A percentile compares a stretch with the other conserved stretches of the same genome.
phyloP scores from a whole-genome alignment of 2,329 filamentous ascomycete genomes.

The Lachnellula cervina region DNA sequence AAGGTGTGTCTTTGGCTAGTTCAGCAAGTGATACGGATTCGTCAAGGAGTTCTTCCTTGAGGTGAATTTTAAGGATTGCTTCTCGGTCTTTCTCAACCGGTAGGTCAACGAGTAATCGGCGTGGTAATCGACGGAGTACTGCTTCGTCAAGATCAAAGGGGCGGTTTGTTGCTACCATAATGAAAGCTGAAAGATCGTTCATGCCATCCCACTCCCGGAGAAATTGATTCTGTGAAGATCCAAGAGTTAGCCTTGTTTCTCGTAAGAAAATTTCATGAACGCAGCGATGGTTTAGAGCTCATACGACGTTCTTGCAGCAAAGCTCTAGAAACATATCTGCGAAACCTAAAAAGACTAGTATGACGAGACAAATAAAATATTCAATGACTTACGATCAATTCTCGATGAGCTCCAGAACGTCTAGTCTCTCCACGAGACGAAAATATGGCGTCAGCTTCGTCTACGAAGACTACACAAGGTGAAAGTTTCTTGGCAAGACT shows the following conservation, averaged over 20 bases:
- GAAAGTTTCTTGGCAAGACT: slow-evolving; percentile 84
- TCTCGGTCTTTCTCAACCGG: slow-evolving; percentile 62
- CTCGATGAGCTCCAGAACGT: slow-evolving; percentile 64
- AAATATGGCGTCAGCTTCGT: slow-evolving; percentile 92
- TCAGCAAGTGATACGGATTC: slow-evolving; percentile 54
- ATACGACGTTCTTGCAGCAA: too few relatives aligned
- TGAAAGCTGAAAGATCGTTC: slow-evolving; percentile 75
- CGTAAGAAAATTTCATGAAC: too few relatives aligned
- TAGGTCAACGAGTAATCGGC: slow-evolving; percentile 68
- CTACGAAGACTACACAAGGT: slow-evolving; percentile 92
- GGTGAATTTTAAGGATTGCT: slow-evolving; percentile 66
- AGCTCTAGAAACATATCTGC: too few relatives aligned
- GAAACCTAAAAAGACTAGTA: too few relatives aligned
- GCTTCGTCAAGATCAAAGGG: slow-evolving; percentile 93
- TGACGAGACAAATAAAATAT: too few relatives aligned
- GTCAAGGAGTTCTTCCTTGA: slow-evolving; percentile 62
- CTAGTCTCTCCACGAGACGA: slow-evolving; percentile 66
- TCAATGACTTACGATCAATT: slow-evolving; percentile 56
- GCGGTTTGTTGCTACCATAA: slow-evolving; percentile 96
- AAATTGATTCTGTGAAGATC: slow-evolving; percentile 66
- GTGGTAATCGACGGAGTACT: slow-evolving; percentile 69
- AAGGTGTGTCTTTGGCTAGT: slow-evolving; percentile 62
- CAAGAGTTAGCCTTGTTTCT: too few relatives aligned
- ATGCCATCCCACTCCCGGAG: slow-evolving; percentile 95
- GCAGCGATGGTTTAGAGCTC: too few relatives aligned